Conservation (phyloP, 2,329 filamentous ascomycete species). For the Botryotinia globosa region DNA sequence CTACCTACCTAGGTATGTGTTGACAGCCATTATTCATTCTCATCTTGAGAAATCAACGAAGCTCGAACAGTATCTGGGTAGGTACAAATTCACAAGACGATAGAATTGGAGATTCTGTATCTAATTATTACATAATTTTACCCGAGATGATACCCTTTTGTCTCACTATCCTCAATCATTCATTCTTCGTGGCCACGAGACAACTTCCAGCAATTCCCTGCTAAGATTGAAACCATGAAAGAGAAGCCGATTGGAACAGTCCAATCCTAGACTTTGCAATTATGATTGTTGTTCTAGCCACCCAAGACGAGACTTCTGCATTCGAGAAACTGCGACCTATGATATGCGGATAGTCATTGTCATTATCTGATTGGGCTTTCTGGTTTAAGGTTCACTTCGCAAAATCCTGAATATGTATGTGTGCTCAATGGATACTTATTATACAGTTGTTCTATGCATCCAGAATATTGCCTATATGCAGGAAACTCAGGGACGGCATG, state of each 20-base stretch:
- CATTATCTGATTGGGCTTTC: background rate
- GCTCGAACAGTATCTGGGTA: background rate
- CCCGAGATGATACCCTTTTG: background rate
- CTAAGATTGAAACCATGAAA: background rate
- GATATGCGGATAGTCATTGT: background rate
- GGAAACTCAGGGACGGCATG: background rate
- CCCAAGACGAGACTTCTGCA: background rate
- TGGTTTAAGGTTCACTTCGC: background rate
- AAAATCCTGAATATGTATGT: background rate
- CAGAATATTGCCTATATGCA: background rate
- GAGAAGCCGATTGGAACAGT: background rate
- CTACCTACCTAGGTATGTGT: no score
- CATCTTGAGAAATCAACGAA: background rate
- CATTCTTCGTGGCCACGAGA: background rate
- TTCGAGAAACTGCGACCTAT: background rate
- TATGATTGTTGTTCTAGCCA: background rate
- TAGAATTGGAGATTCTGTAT: background rate
- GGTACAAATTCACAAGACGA: background rate
- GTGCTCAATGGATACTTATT: background rate
- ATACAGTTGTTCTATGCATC: background rate
- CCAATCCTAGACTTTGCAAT: background rate
- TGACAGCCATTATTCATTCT: background rate
- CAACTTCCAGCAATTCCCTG: background rate
- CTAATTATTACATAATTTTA: background rate
- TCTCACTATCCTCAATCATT: background rate